Evolutionary conservation across 2,329 filamentous ascomycete species (phyloP), one percentile per base, ranked within the genome.

Genomic region (Alternaria sp.): DNA sequence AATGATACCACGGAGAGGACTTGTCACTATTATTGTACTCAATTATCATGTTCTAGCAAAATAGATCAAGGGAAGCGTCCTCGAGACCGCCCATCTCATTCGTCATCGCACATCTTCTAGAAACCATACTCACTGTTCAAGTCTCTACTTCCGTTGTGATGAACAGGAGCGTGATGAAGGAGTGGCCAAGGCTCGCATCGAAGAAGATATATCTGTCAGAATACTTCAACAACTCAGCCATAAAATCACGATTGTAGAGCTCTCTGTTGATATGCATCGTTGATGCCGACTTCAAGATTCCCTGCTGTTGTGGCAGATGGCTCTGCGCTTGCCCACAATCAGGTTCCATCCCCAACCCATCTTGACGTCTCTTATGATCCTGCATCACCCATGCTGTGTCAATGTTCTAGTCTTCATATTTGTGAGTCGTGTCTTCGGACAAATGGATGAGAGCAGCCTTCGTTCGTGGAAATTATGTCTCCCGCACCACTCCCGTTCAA

Each of bases 1-100:
- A 63, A 63, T 63, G 68, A 74, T 74, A 74, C 72, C 71, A 54
- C 40, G 52, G 54, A 56, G 64, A 61, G 52, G 27, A 20, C 25
- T 40, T 65, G 62, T 70, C 46, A 38, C 60, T 70, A 61, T 69
- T 58, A 46, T 57, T 61, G 70, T 61, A 71, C 65, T 62, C 60
- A 51, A 59, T 45, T 60, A 62, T 57, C 22, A 41, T 65, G 46
- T 61, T 69, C 43, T 60, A 62, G 69, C 46, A 67, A 43, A 69
- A 52, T 40, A 61, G 44, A 60, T 66, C 54, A 72, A 70, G 67
- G 65, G 69, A 66, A 46, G 28, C 16, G 12, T 54, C 30, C 22
- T 45, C 46, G 14, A 43, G 46, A 41, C 25, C 44, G 36, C 36
- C 38, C 51, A 36, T 63, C 43, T 25, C 56, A 49, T 63, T 18